A percentile compares a stretch with the other conserved stretches of the same genome.
phyloP scores from a whole-genome alignment of 2,329 filamentous ascomycete species.

The Trichoderma sp. region DNA sequence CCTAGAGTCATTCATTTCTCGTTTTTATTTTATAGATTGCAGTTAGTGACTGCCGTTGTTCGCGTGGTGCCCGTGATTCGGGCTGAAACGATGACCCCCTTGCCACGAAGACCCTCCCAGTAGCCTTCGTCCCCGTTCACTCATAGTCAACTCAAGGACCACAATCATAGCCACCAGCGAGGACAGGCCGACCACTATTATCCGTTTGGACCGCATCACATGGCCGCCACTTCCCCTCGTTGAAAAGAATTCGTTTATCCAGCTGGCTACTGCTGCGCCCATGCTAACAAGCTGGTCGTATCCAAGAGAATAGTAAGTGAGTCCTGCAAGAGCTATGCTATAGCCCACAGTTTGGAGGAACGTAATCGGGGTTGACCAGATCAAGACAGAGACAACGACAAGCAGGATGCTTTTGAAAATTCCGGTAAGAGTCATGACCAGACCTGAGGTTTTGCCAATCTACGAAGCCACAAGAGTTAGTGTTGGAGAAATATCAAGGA shows the following conservation, averaged over 20 bases:
- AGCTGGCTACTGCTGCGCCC: conserved; percentile 19
- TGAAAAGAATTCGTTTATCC: conserved; percentile 27
- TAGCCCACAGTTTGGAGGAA: conserved; percentile 77
- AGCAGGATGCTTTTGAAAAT: conserved; percentile 89
- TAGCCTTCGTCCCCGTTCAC: conserved; percentile 1
- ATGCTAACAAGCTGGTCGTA: conserved; percentile 41
- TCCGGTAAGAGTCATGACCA: conserved; percentile 83
- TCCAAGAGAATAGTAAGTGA: conserved; percentile 54
- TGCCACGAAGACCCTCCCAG: not conserved
- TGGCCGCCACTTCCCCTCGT: conserved; percentile 29
- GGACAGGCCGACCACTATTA: conserved; percentile 29
- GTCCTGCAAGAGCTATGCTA: conserved; percentile 63
- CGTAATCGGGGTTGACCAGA: conserved; percentile 75
- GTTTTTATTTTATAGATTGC: not conserved
- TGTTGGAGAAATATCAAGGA: conserved; percentile 12
- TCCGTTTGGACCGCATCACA: conserved; percentile 13
- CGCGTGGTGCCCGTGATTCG: too few species aligned
- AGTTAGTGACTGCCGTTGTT: conserved; percentile 1
- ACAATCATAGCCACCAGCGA: conserved; percentile 37
- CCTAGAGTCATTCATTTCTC: not conserved
- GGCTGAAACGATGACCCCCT: not conserved
- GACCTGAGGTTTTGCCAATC: conserved; percentile 86
- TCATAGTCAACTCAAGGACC: conserved; percentile 30
- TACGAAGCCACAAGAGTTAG: conserved; percentile 40
- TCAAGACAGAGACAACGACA: conserved; percentile 73